Percentiles rank a stretch among this genome's conserved stretches.
Evolutionary conservation across 2,329 filamentous ascomycete genomes (phyloP).

Genomic region (Phoma sp.): DNA sequence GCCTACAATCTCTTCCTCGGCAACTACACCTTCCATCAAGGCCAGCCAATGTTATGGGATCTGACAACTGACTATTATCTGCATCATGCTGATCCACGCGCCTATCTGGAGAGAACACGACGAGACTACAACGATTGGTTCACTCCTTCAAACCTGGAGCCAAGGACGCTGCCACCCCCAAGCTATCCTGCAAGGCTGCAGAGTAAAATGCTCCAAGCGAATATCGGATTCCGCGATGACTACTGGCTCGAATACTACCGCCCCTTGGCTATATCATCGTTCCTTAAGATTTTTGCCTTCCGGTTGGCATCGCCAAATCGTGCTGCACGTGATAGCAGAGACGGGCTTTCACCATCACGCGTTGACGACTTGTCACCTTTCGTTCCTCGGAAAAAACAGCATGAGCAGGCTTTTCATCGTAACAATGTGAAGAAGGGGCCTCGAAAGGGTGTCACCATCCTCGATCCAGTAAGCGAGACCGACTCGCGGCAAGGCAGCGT

Average conservation of each 20-base stretch:
- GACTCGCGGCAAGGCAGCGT: slow-evolving; percentile 30
- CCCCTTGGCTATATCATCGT: slow-evolving; percentile 83
- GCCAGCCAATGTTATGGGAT: slow-evolving; percentile 96
- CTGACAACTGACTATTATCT: slow-evolving; percentile 94
- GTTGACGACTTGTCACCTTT: slow-evolving; percentile 89
- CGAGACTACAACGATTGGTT: slow-evolving; percentile 91
- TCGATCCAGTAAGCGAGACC: slow-evolving; percentile 62
- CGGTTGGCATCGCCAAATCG: slow-evolving; percentile 84
- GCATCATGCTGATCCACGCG: slow-evolving; percentile 83
- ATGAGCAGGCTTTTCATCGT: slow-evolving; percentile 64
- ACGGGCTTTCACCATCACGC: slow-evolving; percentile 73
- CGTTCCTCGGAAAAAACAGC: slow-evolving; percentile 66
- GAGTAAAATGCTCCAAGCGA: slow-evolving; percentile 25
- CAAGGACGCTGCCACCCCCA: slow-evolving; percentile 63
- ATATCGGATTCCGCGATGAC: slow-evolving; percentile 76
- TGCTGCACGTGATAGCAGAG: slow-evolving; percentile 79
- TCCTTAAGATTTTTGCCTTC: slow-evolving; percentile 90
- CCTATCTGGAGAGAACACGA: slow-evolving; percentile 67
- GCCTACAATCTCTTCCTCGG: slow-evolving; percentile 97
- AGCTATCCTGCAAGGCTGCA: slow-evolving; percentile 49
- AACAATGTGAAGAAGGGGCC: slow-evolving; percentile 68
- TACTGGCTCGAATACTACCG: slow-evolving; percentile 99
- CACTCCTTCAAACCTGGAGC: slow-evolving; percentile 73
- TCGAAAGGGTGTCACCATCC: slow-evolving; percentile 73
- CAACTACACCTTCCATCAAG: slow-evolving; percentile 88